A percentile compares a stretch with the other conserved stretches of the same genome.
These are phyloP conservation scores for Calonectria crousiana DNA, from an alignment of 2,329 filamentous ascomycete genomes.

Conservation along the genomic window DNA sequence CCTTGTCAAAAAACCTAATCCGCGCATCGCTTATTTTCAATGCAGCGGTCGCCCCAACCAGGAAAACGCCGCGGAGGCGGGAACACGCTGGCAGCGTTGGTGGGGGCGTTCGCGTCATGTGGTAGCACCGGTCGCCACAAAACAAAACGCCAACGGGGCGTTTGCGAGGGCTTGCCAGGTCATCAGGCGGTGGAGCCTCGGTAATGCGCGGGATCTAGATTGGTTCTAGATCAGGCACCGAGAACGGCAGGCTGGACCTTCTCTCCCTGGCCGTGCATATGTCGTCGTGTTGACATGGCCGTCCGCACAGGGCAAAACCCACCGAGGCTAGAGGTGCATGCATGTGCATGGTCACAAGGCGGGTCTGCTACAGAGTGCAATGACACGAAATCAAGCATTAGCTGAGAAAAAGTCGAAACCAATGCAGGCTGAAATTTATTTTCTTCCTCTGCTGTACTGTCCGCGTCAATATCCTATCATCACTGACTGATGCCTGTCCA, in stretches of 20 bases:
- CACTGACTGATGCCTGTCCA: background rate
- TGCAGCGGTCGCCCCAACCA: background rate
- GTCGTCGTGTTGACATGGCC: background rate
- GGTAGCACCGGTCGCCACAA: background rate
- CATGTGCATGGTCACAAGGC: background rate
- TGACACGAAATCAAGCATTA: conserved; percentile 6
- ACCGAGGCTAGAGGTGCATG: background rate
- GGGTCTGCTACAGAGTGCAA: background rate
- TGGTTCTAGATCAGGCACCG: conserved; percentile 7
- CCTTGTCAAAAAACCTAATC: background rate
- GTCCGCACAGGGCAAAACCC: background rate
- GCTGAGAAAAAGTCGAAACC: background rate
- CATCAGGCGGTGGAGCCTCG: background rate
- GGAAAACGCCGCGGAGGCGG: background rate
- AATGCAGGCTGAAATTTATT: background rate
- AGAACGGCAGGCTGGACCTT: background rate
- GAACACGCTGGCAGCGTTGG: background rate
- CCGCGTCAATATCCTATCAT: background rate
- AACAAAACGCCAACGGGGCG: background rate
- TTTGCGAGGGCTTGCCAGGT: background rate
- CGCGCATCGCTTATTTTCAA: background rate
- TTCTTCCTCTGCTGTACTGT: background rate
- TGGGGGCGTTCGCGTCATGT: background rate
- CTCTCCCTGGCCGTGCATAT: background rate
- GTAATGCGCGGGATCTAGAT: background rate